Base-by-base conservation (phyloP, 371 early-diverging fungal genomes). In the Actinomortierella ambigua region DNA sequence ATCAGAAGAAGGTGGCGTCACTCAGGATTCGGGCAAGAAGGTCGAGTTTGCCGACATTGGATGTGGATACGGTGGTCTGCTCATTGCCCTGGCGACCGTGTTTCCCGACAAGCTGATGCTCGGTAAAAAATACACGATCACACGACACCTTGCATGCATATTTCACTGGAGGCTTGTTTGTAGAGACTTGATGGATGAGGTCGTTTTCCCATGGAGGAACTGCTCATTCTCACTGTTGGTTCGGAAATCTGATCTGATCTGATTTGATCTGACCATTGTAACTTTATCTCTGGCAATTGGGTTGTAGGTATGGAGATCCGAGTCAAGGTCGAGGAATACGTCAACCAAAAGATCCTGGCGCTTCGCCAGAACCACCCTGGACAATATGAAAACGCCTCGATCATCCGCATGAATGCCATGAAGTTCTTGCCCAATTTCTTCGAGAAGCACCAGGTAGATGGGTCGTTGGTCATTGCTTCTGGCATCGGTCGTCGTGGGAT, bases 401-500 rank as follows among this genome's bases (percentile, higher is more conserved):
- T 98, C 43, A 90, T 98, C 79, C 88, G 99, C 43, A 97, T 97
- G 88, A 99, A 99, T 79, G 98, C 98, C 55, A 96, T 99, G 95
- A 97, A 99, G 79, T 99, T 98, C 76, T 78, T 98, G 71, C 97
- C 98, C 57, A 98, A 99, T 85, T 97, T 99, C 77, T 98, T 99
- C 69, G 83, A 87, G 61, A 95, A 96, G 82, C 95, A 87, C 7
- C 98, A 94, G 80, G 91, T 89, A 71, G 17, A 28, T 63, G 26
- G 23, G n/a, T n/a, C n/a, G n/a, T n/a, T n/a, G n/a, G n/a, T n/a
- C n/a, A n/a, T n/a, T n/a, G n/a, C n/a, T n/a, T n/a, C n/a, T n/a
- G n/a, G n/a, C n/a, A n/a, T n/a, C n/a, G n/a, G n/a, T n/a, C n/a
- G n/a, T n/a, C n/a, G n/a, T n/a, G n/a, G n/a, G n/a, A n/a, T n/a